These are phyloP conservation scores for Ceratocystiopsis minuta DNA, from an alignment of 2,329 filamentous ascomycete species.

Conservation along the genomic window DNA sequence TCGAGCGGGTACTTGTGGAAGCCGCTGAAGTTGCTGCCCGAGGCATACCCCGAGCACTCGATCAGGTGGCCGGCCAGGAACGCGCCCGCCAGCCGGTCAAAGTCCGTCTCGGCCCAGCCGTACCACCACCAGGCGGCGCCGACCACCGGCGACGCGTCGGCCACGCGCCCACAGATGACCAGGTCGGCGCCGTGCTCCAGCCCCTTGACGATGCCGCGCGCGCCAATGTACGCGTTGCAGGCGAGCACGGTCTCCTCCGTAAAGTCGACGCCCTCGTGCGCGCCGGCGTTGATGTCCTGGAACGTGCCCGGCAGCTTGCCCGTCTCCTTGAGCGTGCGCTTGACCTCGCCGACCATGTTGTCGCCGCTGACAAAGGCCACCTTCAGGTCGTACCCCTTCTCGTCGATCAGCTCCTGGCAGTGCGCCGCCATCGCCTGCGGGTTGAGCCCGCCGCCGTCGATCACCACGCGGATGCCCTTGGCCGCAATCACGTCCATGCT, in stretches of 20 bases:
- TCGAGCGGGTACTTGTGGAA: constrained; percentile 19
- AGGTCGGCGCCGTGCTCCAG: constrained; percentile 26
- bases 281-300: constrained; percentile 1
- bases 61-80: constrained; percentile 33
- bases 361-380: constrained; percentile 28
- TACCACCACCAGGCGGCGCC: constrained; percentile 39
- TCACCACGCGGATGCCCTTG: constrained; percentile 29
- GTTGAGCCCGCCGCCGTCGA: constrained; percentile 31
- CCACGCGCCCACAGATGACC: constrained; percentile 26
- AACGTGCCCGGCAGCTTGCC: not conserved
- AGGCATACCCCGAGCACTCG: constrained; percentile 35
- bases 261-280: constrained; percentile 13
- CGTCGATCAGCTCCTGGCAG: constrained; percentile 3
- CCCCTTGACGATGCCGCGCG: constrained; percentile 26
- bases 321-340: not conserved
- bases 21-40: constrained; percentile 35
- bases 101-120: constrained; percentile 28
- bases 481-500: constrained; percentile 11
- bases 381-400: constrained; percentile 13
- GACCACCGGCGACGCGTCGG: constrained; percentile 30
- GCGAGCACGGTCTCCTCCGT: constrained; percentile 16
- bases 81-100: constrained; percentile 29
- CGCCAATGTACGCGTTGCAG: constrained; percentile 35
- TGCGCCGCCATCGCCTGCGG: constrained; percentile 25
- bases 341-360: constrained; percentile 18